Evolutionary conservation across 2,329 filamentous ascomycete species (phyloP), one percentile per base, ranked within the genome.

Genomic region (Orbilia ellipsospora): DNA sequence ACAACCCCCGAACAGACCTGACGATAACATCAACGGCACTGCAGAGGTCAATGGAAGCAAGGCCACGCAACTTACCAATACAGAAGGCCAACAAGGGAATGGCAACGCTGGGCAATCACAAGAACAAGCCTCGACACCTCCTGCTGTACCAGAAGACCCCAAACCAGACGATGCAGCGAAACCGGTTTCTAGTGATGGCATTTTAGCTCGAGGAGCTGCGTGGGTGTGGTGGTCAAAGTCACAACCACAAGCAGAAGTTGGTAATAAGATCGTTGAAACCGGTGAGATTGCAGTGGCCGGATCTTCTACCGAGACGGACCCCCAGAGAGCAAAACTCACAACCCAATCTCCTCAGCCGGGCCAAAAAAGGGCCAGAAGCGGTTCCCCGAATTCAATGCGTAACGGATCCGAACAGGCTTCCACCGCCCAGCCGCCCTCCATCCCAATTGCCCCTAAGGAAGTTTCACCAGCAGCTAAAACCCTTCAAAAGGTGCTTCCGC

Each of bases 391-490:
- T 23, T 74, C 63, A 12, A 45, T 61, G 36, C 54, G 36, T 20
- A 40, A 13, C 15, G 44, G 40, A 20, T 57, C 70, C 13, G 55
- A 18, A 15, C 65, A 59, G 10, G 36, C 44, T n/a, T 65, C 72
- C 12, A 45, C 48, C 15, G 26, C 7, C 15, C 67, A 75, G 23
- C 72, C 64, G 40, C 72, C 72, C 81, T 78, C 83, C 82, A 48
- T 82, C 81, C 4, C 83, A 61, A 72, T 83, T 81, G 60, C 78
- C 73, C 77, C 80, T 5, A 77, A 82, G 28, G 78, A 73, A 8
- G 75, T 77, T n/a, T 80, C 73, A 5, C 67, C 77, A 55, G 79
- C 78, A 3, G 76, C 79, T 16, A 79, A 80, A 54, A 80, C 80
- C 16, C 76, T 80, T 48, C 81, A 80, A 61, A 80, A 80, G 42